phyloP scores from a whole-genome alignment of 306 rosid genomes.

The Vigna unguiculata region DNA sequence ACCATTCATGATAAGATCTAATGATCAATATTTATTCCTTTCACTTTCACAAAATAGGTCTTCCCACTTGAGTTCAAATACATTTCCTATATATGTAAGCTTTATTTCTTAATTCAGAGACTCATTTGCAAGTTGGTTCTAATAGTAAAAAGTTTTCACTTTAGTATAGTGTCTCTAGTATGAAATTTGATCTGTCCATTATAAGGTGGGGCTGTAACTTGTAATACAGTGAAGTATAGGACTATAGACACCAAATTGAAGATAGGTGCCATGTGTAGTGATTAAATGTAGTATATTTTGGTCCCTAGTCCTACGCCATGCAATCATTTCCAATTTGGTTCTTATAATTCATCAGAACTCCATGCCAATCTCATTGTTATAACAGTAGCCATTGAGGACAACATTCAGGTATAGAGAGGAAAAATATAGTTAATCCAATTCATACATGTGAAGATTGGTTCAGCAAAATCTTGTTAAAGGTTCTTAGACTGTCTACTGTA shows the following conservation, averaged over 20 bases:
- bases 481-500: too few relatives aligned
- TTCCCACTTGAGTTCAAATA: too few relatives aligned
- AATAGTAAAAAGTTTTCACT: not conserved
- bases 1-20: too few relatives aligned
- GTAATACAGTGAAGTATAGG: not conserved
- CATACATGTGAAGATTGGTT: too few relatives aligned
- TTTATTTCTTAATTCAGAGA: too few relatives aligned
- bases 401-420: not conserved
- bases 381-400: not conserved
- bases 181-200: not conserved
- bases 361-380: not conserved
- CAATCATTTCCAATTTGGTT: constrained; percentile 7
- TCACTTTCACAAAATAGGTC: too few relatives aligned
- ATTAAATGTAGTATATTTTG: not conserved
- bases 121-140: not conserved
- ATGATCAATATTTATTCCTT: too few relatives aligned
- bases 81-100: too few relatives aligned
- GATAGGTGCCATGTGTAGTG: not conserved
- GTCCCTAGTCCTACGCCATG: not conserved
- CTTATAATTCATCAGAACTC: not conserved
- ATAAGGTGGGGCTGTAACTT: too few relatives aligned
- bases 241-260: not conserved
- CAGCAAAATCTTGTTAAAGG: too few relatives aligned
- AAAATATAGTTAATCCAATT: not conserved
- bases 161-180: not conserved